Base-by-base conservation (phyloP, 345 rosid genomes). In the Eucalyptus victrix region DNA sequence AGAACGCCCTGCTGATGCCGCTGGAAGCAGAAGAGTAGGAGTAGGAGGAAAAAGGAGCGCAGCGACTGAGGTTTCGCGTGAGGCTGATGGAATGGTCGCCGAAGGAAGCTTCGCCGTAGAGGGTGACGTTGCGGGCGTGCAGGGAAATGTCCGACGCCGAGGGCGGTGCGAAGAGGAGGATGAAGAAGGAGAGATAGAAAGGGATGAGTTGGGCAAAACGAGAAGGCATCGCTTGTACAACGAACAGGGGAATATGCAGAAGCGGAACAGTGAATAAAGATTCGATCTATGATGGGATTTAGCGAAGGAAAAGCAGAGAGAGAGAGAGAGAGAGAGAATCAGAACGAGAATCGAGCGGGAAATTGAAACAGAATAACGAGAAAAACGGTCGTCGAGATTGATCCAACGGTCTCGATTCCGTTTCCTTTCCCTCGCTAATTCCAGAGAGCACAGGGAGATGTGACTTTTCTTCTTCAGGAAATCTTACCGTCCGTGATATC, bases 81-180 rank as follows among this genome's bases (percentile, higher is more conserved):
- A 97, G 97, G 88, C 93, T 90, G 83, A 97, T 92, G 90, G 94
- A 94, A 50, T 90, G 88, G 93, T 92, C 92, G 12, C 92, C 90
- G 51, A 92, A 90, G 90, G 90, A 91, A n/a, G 99, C 98, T 19
- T 94, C 95, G 28, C 96, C 97, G 88, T 93, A 96, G 89, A 97
- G 95, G 19, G 97, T 94, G 88, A 97, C 81, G 88, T 96, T 97
- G 69, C 87, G 92, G 9, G 91, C 87, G 21, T 94, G 89, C 89
- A 91, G 87, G 90, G 90, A 87, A 13, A 80, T 34, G 67, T 37
- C 47, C n/a, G 93, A 89, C 89, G 19, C 56, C 19, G 80, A 69
- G 80, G 95, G 90, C 67, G 89, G 76, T 60, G 26, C n/a, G 45
- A 89, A 90, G 87, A 94, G 88, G 93, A 91, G n/a, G 90, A 54